A percentile compares a stretch with the other conserved stretches of the same genome.
Evolutionary conservation across 768 basidiomycete genomes (phyloP).

Genomic region (Naganishia vishniacii): DNA sequence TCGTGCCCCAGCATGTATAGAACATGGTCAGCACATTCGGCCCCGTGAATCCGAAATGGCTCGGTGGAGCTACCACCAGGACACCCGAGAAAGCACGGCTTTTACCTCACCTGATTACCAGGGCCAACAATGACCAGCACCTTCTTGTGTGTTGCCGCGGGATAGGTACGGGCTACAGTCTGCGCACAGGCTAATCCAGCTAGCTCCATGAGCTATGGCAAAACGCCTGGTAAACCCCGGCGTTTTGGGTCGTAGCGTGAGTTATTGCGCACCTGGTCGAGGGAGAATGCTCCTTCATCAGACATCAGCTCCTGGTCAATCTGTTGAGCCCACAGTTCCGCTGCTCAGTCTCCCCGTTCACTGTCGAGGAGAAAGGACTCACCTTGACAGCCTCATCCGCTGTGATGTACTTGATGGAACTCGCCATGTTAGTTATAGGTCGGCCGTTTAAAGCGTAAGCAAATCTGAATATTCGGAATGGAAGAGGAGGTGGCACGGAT

Average conservation of each 20-base stretch:
- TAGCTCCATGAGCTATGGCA: conserved; percentile 78
- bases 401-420: conserved; percentile 40
- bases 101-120: conserved; percentile 69
- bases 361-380: background rate
- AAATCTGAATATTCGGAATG: background rate
- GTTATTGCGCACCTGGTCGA: conserved; percentile 72
- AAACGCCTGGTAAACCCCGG: background rate
- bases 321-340: conserved; percentile 48
- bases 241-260: background rate
- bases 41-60: no score
- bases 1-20: background rate
- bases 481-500: background rate
- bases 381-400: conserved; percentile 46
- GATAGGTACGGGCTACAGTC: conserved; percentile 71
- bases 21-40: no score
- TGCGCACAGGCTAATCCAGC: conserved; percentile 93
- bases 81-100: background rate
- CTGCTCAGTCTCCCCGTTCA: background rate
- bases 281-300: conserved; percentile 75
- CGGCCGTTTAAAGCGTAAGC: background rate
- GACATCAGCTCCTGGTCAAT: conserved; percentile 95
- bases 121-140: conserved; percentile 96
- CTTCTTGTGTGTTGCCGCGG: conserved; percentile 60
- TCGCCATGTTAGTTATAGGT: conserved; percentile 30
- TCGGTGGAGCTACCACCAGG: no score